Base-by-base conservation (phyloP, 768 basidiomycete species). In the Asterophora lycoperdoides region DNA sequence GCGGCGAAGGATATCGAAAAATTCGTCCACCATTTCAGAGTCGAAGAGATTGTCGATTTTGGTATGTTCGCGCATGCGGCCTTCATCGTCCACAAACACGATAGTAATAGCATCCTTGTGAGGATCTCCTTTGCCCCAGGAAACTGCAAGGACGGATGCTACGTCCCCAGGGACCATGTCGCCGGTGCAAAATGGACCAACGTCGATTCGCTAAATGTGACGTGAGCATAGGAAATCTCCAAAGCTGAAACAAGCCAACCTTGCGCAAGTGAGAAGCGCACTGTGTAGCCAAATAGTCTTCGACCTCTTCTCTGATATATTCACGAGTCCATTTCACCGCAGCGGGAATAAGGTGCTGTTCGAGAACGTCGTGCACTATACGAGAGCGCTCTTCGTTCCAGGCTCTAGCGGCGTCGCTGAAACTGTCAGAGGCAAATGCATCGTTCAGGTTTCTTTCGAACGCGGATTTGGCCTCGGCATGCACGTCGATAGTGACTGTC, bases 61-160 rank as follows among this genome's bases (percentile, higher is more conserved):
- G 37, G 83, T 79, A 53, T 92, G 86, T 58, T 96, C 91, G n/a
- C 92, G 86, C 61, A 94, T 74, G 41, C 90, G 86, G 14, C 96
- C 95, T 39, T 83, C 84, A 53, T 90, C 82, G 60, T 97, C 94
- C 39, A 97, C 62, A 70, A 84, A 89, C 49, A 94, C 86, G 34
- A 92, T 71, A 17, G 83, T 79, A 46, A 97, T 87, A 6, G 86
- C 84, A 65, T 99, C 95, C 60, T 88, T 89, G 59, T 86, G 83
- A 33, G 92, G 90, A 58, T 96, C 93, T 32, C 96, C 96, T 68
- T 89, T 86, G 32, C 96, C 96, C 84, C 92, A 93, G 6, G 94
- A 95, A 48, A 95, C 66, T 3, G 94, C 90, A 35, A 99, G 76
- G 17, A 98, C 92, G 17, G 84, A 76, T 41, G 93, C 67, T 34